Percentiles rank a stretch among this genome's conserved stretches.
Conservation (phyloP, 2,329 filamentous ascomycete genomes). For the Metarhizium anisopliae region DNA sequence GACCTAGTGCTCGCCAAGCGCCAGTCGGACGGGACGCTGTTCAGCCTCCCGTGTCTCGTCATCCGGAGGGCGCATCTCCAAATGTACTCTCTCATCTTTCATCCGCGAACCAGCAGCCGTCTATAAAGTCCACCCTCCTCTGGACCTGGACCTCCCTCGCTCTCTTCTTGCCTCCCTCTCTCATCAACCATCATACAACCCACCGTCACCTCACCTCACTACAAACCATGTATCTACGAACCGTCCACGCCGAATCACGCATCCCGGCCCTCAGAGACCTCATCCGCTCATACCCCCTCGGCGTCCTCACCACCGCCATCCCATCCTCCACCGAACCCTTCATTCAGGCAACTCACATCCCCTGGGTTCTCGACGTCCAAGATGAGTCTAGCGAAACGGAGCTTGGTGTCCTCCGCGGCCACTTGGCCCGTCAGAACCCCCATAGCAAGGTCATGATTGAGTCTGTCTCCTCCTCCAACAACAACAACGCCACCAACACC, state of each 20-base stretch:
- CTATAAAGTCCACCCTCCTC: too few species aligned
- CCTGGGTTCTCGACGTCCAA: slow-evolving; percentile 45
- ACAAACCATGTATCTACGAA: slow-evolving; percentile 49
- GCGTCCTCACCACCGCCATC: slow-evolving; percentile 54
- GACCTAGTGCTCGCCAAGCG: too few species aligned
- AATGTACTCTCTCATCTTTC: too few species aligned
- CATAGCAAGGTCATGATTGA: slow-evolving; percentile 54
- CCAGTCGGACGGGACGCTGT: too few species aligned
- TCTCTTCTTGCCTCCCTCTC: background rate
- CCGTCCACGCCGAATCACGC: slow-evolving; percentile 41
- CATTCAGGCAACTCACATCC: slow-evolving; percentile 52
- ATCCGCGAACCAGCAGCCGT: too few species aligned
- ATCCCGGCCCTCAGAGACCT: slow-evolving; percentile 42
- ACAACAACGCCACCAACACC: slow-evolving; percentile 6
- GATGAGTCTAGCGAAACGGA: slow-evolving; percentile 30
- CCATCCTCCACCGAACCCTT: slow-evolving; percentile 35
- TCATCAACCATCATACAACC: background rate
- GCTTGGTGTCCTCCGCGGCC: slow-evolving; percentile 44
- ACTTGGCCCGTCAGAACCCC: slow-evolving; percentile 54
- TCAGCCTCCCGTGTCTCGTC: too few species aligned
- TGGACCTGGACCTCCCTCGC: too few species aligned
- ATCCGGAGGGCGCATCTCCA: too few species aligned
- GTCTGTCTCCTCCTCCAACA: slow-evolving; percentile 14
- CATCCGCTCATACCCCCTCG: slow-evolving; percentile 51
- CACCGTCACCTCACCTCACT: background rate